phyloP scores from a whole-genome alignment of 148 eudicot species.

The Chenopodium album region DNA sequence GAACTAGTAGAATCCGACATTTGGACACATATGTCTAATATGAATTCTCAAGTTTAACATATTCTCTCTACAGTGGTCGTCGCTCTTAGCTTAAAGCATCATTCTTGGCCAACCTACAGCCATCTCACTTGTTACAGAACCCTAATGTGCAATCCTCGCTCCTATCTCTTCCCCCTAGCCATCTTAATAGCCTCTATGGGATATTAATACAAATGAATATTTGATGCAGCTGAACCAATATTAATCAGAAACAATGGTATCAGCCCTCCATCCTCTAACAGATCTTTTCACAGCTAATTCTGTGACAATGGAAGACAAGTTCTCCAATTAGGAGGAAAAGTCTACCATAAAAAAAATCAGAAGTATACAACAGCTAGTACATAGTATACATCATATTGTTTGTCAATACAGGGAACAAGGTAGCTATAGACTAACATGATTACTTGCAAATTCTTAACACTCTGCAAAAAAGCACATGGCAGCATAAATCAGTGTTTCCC shows the following conservation, averaged over 20 bases:
- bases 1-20: no score
- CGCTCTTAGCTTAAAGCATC: background rate
- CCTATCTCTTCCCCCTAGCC: background rate
- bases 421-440: no score
- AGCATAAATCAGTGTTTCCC: no score
- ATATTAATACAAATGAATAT: background rate
- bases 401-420: no score
- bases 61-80: background rate
- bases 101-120: background rate
- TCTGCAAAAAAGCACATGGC: no score
- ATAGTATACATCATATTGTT: no score
- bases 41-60: no score
- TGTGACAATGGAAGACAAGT: background rate
- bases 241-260: background rate
- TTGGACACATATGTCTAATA: no score
- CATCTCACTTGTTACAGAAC: background rate
- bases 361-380: background rate
- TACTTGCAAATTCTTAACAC: no score
- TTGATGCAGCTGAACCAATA: no score
- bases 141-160: background rate
- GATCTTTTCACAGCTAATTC: background rate
- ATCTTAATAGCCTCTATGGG: background rate
- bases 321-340: background rate
- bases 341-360: background rate
- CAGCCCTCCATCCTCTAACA: background rate